These are phyloP conservation scores for Globisporangium ultimum DNA, from an alignment of 352 stramenopile genomes.

Conservation along the genomic window DNA sequence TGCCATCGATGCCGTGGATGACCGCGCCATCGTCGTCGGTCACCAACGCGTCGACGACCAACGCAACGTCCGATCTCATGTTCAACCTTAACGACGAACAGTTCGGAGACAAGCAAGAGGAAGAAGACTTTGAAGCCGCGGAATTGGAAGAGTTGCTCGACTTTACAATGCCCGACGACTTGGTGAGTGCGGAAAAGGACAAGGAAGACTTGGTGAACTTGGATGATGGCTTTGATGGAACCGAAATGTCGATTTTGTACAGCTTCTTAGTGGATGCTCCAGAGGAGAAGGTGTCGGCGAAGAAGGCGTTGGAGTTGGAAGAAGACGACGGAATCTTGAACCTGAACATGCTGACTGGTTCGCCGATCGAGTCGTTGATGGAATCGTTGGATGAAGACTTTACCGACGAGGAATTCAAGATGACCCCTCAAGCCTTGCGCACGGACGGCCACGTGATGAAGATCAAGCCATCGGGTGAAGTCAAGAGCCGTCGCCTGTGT, in stretches of 20 bases:
- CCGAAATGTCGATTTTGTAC: slow-evolving; percentile 87
- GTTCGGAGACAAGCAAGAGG: slow-evolving; percentile 20
- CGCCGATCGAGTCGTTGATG: slow-evolving; percentile 67
- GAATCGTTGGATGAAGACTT: slow-evolving; percentile 70
- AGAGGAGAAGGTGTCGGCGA: slow-evolving; percentile 48
- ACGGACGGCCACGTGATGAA: slow-evolving; percentile 23
- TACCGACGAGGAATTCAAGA: slow-evolving; percentile 69
- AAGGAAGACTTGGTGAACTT: slow-evolving; percentile 75
- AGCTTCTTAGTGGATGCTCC: slow-evolving; percentile 77
- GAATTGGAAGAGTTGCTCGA: slow-evolving; percentile 75
- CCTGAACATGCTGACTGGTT: slow-evolving; percentile 65
- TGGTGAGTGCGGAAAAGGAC: slow-evolving; percentile 53
- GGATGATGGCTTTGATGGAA: slow-evolving; percentile 80
- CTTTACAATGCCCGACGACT: slow-evolving; percentile 66
- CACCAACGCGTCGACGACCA: slow-evolving; percentile 14
- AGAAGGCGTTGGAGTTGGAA: slow-evolving; percentile 37
- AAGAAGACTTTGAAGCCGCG: slow-evolving; percentile 54
- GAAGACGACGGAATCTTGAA: slow-evolving; percentile 72
- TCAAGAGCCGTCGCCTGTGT: slow-evolving; percentile 72
- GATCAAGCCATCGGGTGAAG: slow-evolving; percentile 25
- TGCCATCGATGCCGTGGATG: slow-evolving; percentile 39
- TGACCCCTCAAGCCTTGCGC: slow-evolving; percentile 29
- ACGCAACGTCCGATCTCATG: slow-evolving; percentile 33
- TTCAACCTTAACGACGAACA: slow-evolving; percentile 35
- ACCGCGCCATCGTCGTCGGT: slow-evolving; percentile 5